Base-by-base conservation (phyloP, 306 rosid species). In the Trifolium repens region DNA sequence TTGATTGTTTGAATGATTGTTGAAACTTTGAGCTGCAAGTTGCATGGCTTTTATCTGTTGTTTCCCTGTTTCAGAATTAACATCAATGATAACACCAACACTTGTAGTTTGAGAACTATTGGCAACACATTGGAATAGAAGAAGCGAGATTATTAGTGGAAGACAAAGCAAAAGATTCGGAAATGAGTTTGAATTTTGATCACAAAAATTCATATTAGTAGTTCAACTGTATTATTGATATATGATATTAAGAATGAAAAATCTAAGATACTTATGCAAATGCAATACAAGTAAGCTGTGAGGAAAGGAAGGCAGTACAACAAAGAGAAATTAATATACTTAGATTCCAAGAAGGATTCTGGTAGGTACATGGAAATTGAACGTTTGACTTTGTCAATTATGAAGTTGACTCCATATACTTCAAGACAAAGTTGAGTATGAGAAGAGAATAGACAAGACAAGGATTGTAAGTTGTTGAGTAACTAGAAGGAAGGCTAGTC, bases 81-180 rank as follows among this genome's bases (percentile, higher is more conserved):
- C 39, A 79, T 85, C 84, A 62, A 85, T 32, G 40, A 82, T 37
- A 35, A 72, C 86, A 22, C 88, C 88, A 73, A 85, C 49, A 54
- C 47, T 60, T 22, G 53, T 39, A 39, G 60, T 55, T 72, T 77
- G 60, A 9, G 52, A 26, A 55, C 43, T 39, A 26, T 34, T 35
- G 27, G 52, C 71, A 19, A 22, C 17, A 66, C 74, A 43, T 2
- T 32, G 40, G 59, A 70, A 60, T 15, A 78, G 39, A n/a, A 82
- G 43, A 71, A 78, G 27, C 6, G 5, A 68, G 40, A 59, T 34
- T 60, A 75, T 55, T 16, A 50, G 14, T 69, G 54, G 22, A 66
- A 54, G 52, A 15, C 55, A n/a, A 60, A 74, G 61, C 54, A 77
- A 39, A 64, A 46, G 2, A 26, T 54, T 68, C 16, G 39, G n/a